These are phyloP conservation scores for Penicillium sp. DNA, from an alignment of 2,329 filamentous ascomycete genomes.

Conservation along the genomic window DNA sequence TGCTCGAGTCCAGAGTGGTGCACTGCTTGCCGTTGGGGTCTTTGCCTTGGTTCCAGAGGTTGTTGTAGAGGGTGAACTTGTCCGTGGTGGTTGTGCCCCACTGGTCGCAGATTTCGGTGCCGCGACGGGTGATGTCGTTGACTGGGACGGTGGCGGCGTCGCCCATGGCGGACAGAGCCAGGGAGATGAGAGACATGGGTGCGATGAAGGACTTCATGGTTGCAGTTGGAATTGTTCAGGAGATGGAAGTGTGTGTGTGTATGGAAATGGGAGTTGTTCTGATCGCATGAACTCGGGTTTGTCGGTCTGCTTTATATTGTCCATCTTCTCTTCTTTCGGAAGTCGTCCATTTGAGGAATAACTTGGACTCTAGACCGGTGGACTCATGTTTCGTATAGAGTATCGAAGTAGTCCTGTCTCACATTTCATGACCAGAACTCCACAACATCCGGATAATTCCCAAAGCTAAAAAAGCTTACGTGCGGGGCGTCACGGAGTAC, in stretches of 20 bases:
- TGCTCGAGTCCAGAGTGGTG: slow-evolving; percentile 41
- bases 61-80: slow-evolving; percentile 52
- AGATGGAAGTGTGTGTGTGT: neutral
- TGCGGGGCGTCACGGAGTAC: neutral
- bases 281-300: neutral
- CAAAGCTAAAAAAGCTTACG: neutral
- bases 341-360: neutral
- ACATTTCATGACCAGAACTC: slow-evolving; percentile 5
- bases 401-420: slow-evolving; percentile 20
- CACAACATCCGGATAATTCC: slow-evolving; percentile 8
- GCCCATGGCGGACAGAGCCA: slow-evolving; percentile 21
- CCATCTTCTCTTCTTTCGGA: neutral
- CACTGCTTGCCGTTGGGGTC: slow-evolving; percentile 44
- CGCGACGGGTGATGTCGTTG: slow-evolving; percentile 3
- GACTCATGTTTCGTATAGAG: slow-evolving; percentile 19
- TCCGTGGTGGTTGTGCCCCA: slow-evolving; percentile 40
- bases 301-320: slow-evolving; percentile 1
- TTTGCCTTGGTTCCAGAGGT: slow-evolving; percentile 49
- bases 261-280: neutral
- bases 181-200: slow-evolving; percentile 21
- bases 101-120: slow-evolving; percentile 42
- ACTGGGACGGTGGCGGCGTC: slow-evolving; percentile 24
- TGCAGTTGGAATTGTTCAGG: neutral
- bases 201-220: slow-evolving; percentile 30
- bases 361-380: neutral